phyloP scores from a whole-genome alignment of 257 asterid species.

The Penstemon eatonii region DNA sequence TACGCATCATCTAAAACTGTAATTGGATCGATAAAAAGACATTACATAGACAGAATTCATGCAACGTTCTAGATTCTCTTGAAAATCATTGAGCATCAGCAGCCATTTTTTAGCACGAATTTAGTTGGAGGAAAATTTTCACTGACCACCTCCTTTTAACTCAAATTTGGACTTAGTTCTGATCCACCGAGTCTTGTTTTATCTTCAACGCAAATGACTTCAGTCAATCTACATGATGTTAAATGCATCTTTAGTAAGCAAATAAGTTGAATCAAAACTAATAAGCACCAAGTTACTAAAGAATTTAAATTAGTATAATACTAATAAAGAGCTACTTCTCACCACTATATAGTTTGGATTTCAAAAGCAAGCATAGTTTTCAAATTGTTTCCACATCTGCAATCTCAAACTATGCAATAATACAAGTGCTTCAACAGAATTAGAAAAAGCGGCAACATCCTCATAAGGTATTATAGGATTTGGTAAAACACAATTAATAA shows the following conservation, averaged over 20 bases:
- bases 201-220: not conserved
- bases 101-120: constrained; percentile 1
- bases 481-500: not conserved
- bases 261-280: not conserved
- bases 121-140: not conserved
- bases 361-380: no score
- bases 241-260: not conserved
- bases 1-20: not conserved
- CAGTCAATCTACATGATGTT: not conserved
- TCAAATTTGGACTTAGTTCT: not conserved
- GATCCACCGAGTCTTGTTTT: constrained; percentile 9
- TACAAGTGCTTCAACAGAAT: not conserved
- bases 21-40: not conserved
- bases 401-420: not conserved
- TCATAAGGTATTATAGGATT: no score
- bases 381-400: not conserved
- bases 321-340: no score
- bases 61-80: constrained; percentile 31
- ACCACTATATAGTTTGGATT: no score
- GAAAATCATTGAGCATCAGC: constrained; percentile 24
- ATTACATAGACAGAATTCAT: constrained; percentile 39
- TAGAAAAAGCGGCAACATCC: not conserved
- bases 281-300: not conserved
- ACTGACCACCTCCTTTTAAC: not conserved
- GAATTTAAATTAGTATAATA: no score